phyloP scores from a whole-genome alignment of 1,284 basidiomycete genomes.

The Testicularia cyperi region DNA sequence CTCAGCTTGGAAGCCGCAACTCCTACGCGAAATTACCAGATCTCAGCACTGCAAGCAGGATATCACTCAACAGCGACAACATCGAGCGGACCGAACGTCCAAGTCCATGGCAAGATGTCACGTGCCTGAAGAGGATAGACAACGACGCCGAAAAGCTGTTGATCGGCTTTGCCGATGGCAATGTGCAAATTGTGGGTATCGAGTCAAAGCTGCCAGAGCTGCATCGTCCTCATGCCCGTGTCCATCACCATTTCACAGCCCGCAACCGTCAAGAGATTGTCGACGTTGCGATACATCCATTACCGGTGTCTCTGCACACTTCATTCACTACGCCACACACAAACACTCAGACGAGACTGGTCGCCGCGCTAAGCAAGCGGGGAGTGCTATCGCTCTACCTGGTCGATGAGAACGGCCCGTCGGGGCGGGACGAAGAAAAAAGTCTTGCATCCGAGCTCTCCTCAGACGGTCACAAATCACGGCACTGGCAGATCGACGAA shows the following conservation, averaged over 20 bases:
- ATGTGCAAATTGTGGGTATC: slow-evolving; percentile 3
- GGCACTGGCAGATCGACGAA: slow-evolving; percentile 1
- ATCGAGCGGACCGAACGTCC: too few species aligned
- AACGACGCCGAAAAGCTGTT: slow-evolving; percentile 1
- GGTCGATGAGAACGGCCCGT: background rate
- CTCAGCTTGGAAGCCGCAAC: background rate
- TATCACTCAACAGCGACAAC: slow-evolving; percentile 6
- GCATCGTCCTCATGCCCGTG: too few species aligned
- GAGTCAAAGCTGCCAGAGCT: too few species aligned
- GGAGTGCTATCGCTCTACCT: background rate
- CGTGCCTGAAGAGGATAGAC: slow-evolving; percentile 5
- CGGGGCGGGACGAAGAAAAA: background rate
- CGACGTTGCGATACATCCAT: too few species aligned
- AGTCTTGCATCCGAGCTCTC: too few species aligned
- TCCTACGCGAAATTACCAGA: too few species aligned
- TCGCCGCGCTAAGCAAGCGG: background rate
- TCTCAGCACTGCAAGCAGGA: too few species aligned
- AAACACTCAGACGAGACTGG: background rate
- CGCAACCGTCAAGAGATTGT: background rate
- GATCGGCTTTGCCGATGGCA: slow-evolving; percentile 22
- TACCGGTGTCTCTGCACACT: too few species aligned
- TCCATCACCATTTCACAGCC: background rate
- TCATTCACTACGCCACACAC: too few species aligned
- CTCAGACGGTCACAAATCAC: too few species aligned
- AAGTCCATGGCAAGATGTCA: slow-evolving; percentile 30